Base-by-base conservation (phyloP, 192 early-diverging fungal species). In the Phycomyces nitens region DNA sequence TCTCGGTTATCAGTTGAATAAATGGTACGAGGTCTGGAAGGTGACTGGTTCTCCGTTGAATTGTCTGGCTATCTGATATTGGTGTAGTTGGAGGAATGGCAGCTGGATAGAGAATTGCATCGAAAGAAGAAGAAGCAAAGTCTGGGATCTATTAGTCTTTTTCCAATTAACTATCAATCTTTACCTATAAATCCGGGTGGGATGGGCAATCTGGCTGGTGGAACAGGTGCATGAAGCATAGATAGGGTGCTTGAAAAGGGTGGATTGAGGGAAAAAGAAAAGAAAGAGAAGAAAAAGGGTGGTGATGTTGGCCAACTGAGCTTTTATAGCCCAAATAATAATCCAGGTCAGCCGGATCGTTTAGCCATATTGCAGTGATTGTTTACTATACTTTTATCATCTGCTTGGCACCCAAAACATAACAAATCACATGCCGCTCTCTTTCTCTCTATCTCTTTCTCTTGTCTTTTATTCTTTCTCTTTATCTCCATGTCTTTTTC, bases 41-140 rank as follows among this genome's bases (percentile, higher is more conserved):
- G 44, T 69, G 68, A 0, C 64, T 43, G 3, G 47, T 7, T 60
- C 71, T 54, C 22, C 27, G 61, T 43, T 64, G 60, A 21, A 55
- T 61, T 2, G 5, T 39, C n/a, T 20, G 11, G 47, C 16, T 55
- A 3, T 24, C 44, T 9, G 21, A n/a, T 27, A 51, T 14, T 27
- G 27, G 54, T 16, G 15, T 21, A 29, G 3, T 58, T 40, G 38
- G 40, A 24, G 42, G 16, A 20, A 26, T 44, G 62, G 40, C 11
- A 23, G 23, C n/a, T 12, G 73, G 73, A 56, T 70, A 59, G 16
- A 75, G 52, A 47, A 75, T 75, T 14, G 73, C 64, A 42, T 75
- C 73, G 38, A 75, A 75, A 2, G 64, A 75, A 18, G 73, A 66
- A 34, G 67, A 70, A 34, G 73, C 59, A 58, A 75, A 75, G 47